Base-by-base conservation (phyloP, 495 filamentous ascomycete species). In the Xylaria intraflava region DNA sequence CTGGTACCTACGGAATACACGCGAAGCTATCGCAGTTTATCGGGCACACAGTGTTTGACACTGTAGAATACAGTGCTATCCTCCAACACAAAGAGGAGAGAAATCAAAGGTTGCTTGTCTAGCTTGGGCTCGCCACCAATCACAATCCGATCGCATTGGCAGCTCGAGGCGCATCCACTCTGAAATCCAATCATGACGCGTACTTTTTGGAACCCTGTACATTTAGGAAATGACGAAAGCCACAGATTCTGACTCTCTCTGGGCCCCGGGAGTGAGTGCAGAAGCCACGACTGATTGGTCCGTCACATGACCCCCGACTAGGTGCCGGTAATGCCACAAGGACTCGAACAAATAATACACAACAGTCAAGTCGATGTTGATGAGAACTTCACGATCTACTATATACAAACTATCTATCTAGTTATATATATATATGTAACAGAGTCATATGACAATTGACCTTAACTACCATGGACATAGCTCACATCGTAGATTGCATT, bases 111-210 rank as follows among this genome's bases (percentile, higher is more conserved):
- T 14, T 55, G 44, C 52, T 55, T 55, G 42, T 45, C 45, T 42
- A 42, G 52, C 42, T 11, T 44, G 52, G 36, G 20, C 24, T 36
- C 29, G 39, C 29, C 52, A 53, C 64, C 64, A 66, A 66, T 64
- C 58, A 66, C 41, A 56, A 40, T 24, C 51, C 24, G 61, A 66
- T 57, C 64, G 64, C 64, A 66, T 59, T 64, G 56, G 53, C 47
- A 58, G 55, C 51, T 52, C 42, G 42, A 55, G 14, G 33, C 5
- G 27, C 11, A 43, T 40, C 50, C 50, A 53, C 50, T 22, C 38
- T 11, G 16, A 31, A 46, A 36, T 49, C 64, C 64, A 66, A 66
- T 66, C 58, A 63, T 66, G 58, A 66, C 64, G 64, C 64, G 64
- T 62, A 50, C 46, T 59, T 38, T 19, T 49, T 45, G 39, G 22